phyloP scores from a whole-genome alignment of 2,329 filamentous ascomycete genomes.

The Penicillium sp. region DNA sequence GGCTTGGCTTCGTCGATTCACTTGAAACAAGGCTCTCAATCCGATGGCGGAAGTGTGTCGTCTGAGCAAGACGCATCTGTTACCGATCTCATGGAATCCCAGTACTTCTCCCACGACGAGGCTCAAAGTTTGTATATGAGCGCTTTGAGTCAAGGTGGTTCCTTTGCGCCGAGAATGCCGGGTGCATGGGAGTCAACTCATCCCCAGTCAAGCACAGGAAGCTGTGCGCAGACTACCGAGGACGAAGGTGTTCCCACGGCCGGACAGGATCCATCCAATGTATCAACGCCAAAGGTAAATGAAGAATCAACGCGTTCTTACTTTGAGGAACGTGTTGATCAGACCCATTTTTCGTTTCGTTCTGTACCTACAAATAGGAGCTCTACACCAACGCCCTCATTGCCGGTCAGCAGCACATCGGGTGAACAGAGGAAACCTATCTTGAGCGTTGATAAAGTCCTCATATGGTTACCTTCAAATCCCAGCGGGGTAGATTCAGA shows the following conservation, averaged over 20 bases:
- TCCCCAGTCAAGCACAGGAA: conserved; percentile 4
- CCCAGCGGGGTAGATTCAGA: conserved; percentile 10
- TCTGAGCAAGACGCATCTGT: conserved; percentile 20
- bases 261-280: neutral
- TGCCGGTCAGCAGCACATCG: conserved; percentile 14
- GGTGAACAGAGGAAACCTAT: conserved; percentile 32
- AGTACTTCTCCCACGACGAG: conserved; percentile 44
- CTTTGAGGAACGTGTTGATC: conserved; percentile 8
- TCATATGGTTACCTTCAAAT: conserved; percentile 33
- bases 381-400: conserved; percentile 12
- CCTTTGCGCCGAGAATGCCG: conserved; percentile 34
- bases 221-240: neutral
- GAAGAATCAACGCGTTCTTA: conserved; percentile 12
- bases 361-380: conserved; percentile 12
- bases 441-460: conserved; percentile 30
- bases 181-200: conserved; percentile 38
- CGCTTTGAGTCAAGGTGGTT: conserved; percentile 45
- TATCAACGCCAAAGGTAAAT: conserved; percentile 28
- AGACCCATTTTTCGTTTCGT: conserved; percentile 6
- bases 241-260: neutral
- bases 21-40: conserved; percentile 14
- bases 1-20: conserved; percentile 6
- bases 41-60: conserved; percentile 20
- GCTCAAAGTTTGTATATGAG: conserved; percentile 51
- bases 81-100: conserved; percentile 42